Percentiles rank a stretch among this genome's conserved stretches.
Evolutionary conservation across 2,329 filamentous ascomycete genomes (phyloP).

Genomic region (Aulographum hederae): DNA sequence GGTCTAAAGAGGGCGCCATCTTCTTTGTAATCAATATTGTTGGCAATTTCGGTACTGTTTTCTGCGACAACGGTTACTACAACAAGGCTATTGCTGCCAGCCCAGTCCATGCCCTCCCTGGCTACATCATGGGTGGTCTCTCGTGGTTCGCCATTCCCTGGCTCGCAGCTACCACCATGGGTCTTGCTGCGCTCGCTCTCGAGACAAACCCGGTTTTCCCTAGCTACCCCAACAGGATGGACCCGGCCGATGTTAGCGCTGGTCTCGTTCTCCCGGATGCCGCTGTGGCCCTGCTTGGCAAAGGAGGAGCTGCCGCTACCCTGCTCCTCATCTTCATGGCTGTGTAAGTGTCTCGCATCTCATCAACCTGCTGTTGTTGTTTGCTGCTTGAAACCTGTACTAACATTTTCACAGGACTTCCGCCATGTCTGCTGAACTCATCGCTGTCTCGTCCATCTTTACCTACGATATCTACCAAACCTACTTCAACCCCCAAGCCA

Average conservation of each 20-base stretch:
- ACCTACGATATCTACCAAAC: slow-evolving; percentile 82
- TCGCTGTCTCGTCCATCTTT: slow-evolving; percentile 73
- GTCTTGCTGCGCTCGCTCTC: slow-evolving; percentile 61
- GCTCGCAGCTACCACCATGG: slow-evolving; percentile 78
- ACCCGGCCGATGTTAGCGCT: slow-evolving; percentile 55
- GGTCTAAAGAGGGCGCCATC: slow-evolving; percentile 59
- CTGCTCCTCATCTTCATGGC: slow-evolving; percentile 79
- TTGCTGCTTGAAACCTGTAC: too few relatives aligned
- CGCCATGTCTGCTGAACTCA: slow-evolving; percentile 65
- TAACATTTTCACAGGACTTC: too few relatives aligned
- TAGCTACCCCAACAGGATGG: slow-evolving; percentile 55
- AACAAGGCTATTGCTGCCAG: slow-evolving; percentile 86
- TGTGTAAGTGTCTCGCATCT: too few relatives aligned
- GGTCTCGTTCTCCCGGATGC: slow-evolving; percentile 75
- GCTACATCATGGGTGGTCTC: slow-evolving; percentile 73
- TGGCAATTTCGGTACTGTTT: slow-evolving; percentile 69
- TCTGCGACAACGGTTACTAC: slow-evolving; percentile 74
- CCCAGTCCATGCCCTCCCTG: slow-evolving; percentile 69
- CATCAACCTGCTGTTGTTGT: too few relatives aligned
- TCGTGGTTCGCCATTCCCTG: slow-evolving; percentile 53
- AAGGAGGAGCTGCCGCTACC: slow-evolving; percentile 61
- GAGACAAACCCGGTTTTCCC: slow-evolving; percentile 57
- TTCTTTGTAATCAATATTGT: slow-evolving; percentile 88
- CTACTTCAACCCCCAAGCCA: slow-evolving; percentile 64
- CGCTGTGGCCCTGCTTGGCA: slow-evolving; percentile 65